phyloP scores from a whole-genome alignment of 805 yeast genomes.

The Myxozyma neglecta region DNA sequence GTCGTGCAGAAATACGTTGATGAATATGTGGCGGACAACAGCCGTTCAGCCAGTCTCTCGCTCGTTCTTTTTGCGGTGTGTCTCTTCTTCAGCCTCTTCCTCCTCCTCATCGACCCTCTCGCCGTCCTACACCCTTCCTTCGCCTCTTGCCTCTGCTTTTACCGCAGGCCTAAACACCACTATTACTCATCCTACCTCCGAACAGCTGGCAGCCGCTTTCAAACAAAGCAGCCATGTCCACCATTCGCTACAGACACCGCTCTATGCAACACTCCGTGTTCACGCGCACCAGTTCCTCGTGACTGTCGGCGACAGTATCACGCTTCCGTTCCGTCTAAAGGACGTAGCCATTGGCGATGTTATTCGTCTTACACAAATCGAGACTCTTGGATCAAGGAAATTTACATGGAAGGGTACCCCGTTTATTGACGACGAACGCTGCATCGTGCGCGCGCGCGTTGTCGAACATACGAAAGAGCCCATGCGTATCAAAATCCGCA shows the following conservation, averaged over 20 bases:
- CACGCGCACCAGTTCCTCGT: conserved; percentile 85
- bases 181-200: conserved; percentile 18
- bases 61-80: neutral
- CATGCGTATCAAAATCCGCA: conserved; percentile 28
- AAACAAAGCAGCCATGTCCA: conserved; percentile 1
- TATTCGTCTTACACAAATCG: conserved; percentile 70
- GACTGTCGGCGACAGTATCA: conserved; percentile 84
- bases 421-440: conserved; percentile 46
- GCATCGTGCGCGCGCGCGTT: conserved; percentile 31
- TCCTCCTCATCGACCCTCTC: neutral
- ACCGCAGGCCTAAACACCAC: conserved; percentile 11
- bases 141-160: neutral
- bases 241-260: conserved; percentile 39
- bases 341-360: conserved; percentile 80
- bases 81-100: neutral
- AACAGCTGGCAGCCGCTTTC: conserved; percentile 19
- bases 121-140: conserved; percentile 6
- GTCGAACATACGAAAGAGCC: conserved; percentile 35
- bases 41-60: neutral
- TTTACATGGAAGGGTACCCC: conserved; percentile 63
- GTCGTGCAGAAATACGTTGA: neutral
- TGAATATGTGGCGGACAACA: neutral
- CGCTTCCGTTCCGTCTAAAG: conserved; percentile 74
- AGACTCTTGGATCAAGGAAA: conserved; percentile 81
- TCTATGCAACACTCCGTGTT: conserved; percentile 80